These are phyloP conservation scores for Xylaria arbuscula DNA, from an alignment of 2,329 filamentous ascomycete genomes.

Conservation along the genomic window DNA sequence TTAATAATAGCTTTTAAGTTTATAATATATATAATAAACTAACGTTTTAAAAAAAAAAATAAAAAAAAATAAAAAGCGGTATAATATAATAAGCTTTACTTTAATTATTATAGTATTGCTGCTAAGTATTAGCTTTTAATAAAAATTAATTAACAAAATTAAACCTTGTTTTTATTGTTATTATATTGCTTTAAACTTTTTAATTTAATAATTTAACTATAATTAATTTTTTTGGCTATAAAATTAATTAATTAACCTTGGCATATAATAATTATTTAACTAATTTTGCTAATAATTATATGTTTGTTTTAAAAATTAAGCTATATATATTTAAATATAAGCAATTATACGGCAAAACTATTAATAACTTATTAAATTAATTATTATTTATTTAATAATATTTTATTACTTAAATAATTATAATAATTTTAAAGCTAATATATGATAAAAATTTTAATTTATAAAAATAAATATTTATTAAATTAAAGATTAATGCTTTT, in stretches of 20 bases:
- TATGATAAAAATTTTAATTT: neutral
- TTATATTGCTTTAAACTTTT: neutral
- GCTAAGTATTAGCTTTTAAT: too few species aligned
- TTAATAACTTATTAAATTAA: neutral
- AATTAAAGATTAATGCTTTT: too few species aligned
- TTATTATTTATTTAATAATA: neutral
- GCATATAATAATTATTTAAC: neutral
- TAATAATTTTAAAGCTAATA: neutral
- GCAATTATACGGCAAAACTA: neutral
- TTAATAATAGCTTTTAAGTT: too few species aligned
- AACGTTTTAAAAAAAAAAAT: too few species aligned
- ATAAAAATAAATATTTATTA: neutral
- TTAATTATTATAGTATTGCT: too few species aligned
- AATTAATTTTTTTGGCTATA: neutral
- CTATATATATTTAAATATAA: neutral
- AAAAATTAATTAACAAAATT: too few species aligned
- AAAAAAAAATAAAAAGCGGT: too few species aligned
- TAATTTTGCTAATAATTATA: neutral
- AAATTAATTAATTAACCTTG: neutral
- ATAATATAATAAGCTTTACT: too few species aligned
- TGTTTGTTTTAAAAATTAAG: neutral
- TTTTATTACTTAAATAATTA: neutral
- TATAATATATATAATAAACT: too few species aligned
- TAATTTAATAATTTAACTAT: neutral
- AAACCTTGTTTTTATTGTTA: too few species aligned